A percentile compares a stretch with the other conserved stretches of the same genome.
These are phyloP conservation scores for Striga asiatica DNA, from an alignment of 257 asterid genomes.

Conservation along the genomic window DNA sequence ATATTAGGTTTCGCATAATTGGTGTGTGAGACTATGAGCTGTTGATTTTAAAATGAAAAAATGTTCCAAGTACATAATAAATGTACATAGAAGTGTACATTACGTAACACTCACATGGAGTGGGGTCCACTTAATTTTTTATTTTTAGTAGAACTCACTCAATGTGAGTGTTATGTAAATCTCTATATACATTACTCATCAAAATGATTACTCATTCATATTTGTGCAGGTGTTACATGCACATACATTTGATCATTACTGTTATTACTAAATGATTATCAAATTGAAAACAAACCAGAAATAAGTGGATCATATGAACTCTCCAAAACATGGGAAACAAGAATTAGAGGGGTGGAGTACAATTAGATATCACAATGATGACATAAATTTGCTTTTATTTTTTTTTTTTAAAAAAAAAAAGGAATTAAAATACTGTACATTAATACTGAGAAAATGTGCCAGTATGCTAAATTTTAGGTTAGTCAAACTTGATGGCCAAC, in stretches of 20 bases:
- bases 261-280: constrained; percentile 8
- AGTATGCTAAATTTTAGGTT: background rate
- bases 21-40: too few species aligned
- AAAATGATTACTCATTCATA: background rate
- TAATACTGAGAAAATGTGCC: background rate
- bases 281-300: constrained; percentile 10
- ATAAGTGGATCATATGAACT: background rate
- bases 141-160: too few species aligned
- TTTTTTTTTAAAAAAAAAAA: background rate
- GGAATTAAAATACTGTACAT: background rate
- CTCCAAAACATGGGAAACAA: constrained; percentile 15
- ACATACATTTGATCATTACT: background rate
- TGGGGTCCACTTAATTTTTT: too few species aligned
- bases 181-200: too few species aligned
- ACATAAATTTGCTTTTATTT: background rate
- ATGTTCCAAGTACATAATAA: too few species aligned
- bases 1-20: too few species aligned
- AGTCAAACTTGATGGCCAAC: constrained; percentile 19
- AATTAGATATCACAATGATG: background rate
- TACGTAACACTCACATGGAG: too few species aligned
- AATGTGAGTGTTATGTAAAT: too few species aligned
- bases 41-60: too few species aligned
- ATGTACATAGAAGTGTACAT: too few species aligned
- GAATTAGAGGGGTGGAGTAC: background rate
- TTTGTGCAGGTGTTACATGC: background rate